A percentile compares a stretch with the other conserved stretches of the same genome.
Evolutionary conservation across 2,329 filamentous ascomycete species (phyloP).

Genomic region (Neonectria neomacrospora): DNA sequence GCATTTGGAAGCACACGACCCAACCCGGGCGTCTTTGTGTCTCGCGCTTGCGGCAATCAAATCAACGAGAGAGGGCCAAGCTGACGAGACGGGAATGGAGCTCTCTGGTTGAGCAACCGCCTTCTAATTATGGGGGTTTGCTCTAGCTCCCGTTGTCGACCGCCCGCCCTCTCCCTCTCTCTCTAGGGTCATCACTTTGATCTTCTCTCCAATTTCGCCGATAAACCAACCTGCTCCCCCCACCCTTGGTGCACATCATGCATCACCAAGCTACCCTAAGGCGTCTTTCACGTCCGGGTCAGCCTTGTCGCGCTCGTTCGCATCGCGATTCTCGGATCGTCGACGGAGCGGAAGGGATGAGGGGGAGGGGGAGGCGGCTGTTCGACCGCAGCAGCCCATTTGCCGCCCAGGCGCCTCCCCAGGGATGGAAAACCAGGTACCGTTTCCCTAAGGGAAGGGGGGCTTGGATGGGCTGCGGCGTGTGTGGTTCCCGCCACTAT

Average conservation of each 20-base stretch:
- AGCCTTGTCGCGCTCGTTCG: background rate
- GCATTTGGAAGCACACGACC: background rate
- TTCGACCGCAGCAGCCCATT: conserved; percentile 11
- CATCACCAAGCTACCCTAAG: background rate
- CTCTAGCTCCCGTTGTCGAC: background rate
- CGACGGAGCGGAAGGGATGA: conserved; percentile 4
- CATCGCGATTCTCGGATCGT: background rate
- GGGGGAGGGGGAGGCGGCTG: background rate
- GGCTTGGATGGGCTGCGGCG: conserved; percentile 45
- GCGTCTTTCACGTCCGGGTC: background rate
- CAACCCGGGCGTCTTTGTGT: background rate
- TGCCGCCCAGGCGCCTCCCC: conserved; percentile 34
- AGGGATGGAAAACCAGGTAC: conserved; percentile 34
- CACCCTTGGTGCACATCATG: background rate
- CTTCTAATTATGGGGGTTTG: background rate
- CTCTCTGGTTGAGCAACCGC: background rate
- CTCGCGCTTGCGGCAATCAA: conserved; percentile 29
- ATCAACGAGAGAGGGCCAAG: conserved; percentile 17
- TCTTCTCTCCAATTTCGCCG: background rate
- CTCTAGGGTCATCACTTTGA: background rate
- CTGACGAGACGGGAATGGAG: background rate
- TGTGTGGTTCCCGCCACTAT: conserved; percentile 43
- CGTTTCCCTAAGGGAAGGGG: conserved; percentile 36
- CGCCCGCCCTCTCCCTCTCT: background rate
- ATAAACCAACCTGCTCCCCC: background rate